Base-by-base conservation (phyloP, 208 protist genomes). In the Naegleria gruberi region DNA sequence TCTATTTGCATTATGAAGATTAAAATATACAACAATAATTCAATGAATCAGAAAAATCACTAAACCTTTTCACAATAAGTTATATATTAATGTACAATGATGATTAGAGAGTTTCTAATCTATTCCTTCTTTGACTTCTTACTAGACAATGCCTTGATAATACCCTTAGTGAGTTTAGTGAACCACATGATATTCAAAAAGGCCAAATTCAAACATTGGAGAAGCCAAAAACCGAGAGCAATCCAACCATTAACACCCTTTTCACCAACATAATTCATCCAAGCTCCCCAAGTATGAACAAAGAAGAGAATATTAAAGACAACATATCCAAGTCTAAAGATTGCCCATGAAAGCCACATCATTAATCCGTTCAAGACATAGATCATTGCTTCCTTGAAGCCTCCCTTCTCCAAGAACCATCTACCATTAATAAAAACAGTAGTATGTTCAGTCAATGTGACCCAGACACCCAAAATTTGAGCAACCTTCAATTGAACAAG, bases 161-260 rank as follows among this genome's bases (percentile, higher is more conserved):
- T 30, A 55, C 83, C 83, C 17, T 6, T 46, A 17, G 83, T 87
- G 3, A 87, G 26, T 19, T 87, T 87, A 23, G 7, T 41, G 30
- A 87, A 87, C 83, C 83, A 87, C 83, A 87, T 87, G 17, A 87
- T 15, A 87, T 87, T 87, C 26, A 87, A 40, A 55, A 55, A n/a
- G 5, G 43, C 34, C 12, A 87, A 55, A 87, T 87, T 87, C n/a
- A 55, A 4, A 34, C 10, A 87, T 55, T 87, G 83, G 30, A 87
- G 26, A 37, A 37, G 10, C 6, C 10, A 37, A n/a, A 34, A 55
- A 87, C 42, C 8, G 55, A 87, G 12, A 44, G 12, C 7, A 17
- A 45, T 40, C 0, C 12, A 30, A 44, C 41, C 34, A 44, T 41
- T 44, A 44, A 30, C 23, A 30, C 41, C 81, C 1, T 17, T 34